Evolutionary conservation across 2,329 filamentous ascomycete genomes (phyloP).

Genomic region (Venturia effusa): DNA sequence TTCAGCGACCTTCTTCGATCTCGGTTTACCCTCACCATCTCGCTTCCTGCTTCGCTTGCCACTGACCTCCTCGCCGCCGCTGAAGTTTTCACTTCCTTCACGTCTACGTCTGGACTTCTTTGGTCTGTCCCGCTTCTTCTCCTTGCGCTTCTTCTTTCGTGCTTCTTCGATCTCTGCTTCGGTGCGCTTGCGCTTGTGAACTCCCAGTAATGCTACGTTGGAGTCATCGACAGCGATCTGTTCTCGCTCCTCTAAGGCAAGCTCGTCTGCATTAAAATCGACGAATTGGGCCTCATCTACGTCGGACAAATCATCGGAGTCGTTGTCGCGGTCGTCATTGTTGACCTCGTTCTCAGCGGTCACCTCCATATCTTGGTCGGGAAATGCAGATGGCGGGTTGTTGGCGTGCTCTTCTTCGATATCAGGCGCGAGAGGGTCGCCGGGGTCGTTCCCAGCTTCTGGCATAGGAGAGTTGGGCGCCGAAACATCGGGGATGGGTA

Average conservation of each 20-base stretch:
- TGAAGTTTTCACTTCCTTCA: constrained; percentile 8
- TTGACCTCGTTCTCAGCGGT: constrained; percentile 13
- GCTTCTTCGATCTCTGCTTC: constrained; percentile 51
- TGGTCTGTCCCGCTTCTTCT: constrained; percentile 42
- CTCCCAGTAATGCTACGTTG: constrained; percentile 49
- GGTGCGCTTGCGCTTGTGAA: constrained; percentile 53
- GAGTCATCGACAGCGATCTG: constrained; percentile 49
- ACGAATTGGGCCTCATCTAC: constrained; percentile 56
- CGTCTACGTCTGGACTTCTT: constrained; percentile 55
- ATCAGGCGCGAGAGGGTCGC: constrained; percentile 11
- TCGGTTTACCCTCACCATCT: constrained; percentile 29
- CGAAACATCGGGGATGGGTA: neutral
- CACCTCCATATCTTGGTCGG: constrained; percentile 9
- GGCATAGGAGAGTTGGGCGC: constrained; percentile 6
- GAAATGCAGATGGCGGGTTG: constrained; percentile 8
- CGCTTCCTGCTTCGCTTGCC: constrained; percentile 38
- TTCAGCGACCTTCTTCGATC: constrained; percentile 33
- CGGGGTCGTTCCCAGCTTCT: constrained; percentile 10
- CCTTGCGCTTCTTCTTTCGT: constrained; percentile 55
- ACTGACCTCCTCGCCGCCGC: constrained; percentile 28
- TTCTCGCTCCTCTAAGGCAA: constrained; percentile 46
- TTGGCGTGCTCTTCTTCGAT: constrained; percentile 13
- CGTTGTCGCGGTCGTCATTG: constrained; percentile 27
- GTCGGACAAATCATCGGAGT: constrained; percentile 48
- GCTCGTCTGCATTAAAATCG: constrained; percentile 50